Percentiles rank a stretch among this genome's conserved stretches.
Conservation (phyloP, 2,329 filamentous ascomycete genomes). For the Penicillium fuscoglaucum region DNA sequence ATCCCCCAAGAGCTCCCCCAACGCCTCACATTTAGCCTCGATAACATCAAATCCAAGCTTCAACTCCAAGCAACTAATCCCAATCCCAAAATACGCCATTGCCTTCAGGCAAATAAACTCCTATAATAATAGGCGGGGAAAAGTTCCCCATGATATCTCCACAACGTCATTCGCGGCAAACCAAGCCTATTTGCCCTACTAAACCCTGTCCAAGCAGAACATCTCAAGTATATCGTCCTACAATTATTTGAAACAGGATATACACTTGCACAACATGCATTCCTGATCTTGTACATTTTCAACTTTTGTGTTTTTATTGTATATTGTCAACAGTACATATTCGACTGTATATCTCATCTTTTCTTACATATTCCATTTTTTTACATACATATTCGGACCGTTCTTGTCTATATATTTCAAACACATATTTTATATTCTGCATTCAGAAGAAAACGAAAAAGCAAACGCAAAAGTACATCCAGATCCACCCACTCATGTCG, state of each 20-base stretch:
- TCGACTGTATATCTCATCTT: not conserved
- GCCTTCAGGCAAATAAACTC: not conserved
- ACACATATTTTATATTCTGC: too few species aligned
- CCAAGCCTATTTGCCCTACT: not conserved
- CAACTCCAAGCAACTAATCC: not conserved
- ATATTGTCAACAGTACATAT: conserved; percentile 7
- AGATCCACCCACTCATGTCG: not conserved
- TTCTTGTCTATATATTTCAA: not conserved
- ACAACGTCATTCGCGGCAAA: conserved; percentile 24
- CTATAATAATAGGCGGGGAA: conserved; percentile 15
- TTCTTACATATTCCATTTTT: not conserved
- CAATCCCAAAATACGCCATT: not conserved
- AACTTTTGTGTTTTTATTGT: not conserved
- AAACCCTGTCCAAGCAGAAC: not conserved
- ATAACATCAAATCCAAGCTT: not conserved
- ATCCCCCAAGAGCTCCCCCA: not conserved
- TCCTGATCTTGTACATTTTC: conserved; percentile 7
- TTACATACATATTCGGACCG: not conserved
- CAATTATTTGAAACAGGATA: not conserved
- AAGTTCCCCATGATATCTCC: conserved; percentile 23
- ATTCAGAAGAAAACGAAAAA: not conserved
- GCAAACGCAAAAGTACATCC: too few species aligned
- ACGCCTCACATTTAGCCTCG: not conserved
- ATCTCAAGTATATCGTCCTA: not conserved
- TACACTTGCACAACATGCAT: conserved; percentile 3